These are phyloP conservation scores for Botrytis paeoniae DNA, from an alignment of 2,329 filamentous ascomycete genomes.

Conservation along the genomic window DNA sequence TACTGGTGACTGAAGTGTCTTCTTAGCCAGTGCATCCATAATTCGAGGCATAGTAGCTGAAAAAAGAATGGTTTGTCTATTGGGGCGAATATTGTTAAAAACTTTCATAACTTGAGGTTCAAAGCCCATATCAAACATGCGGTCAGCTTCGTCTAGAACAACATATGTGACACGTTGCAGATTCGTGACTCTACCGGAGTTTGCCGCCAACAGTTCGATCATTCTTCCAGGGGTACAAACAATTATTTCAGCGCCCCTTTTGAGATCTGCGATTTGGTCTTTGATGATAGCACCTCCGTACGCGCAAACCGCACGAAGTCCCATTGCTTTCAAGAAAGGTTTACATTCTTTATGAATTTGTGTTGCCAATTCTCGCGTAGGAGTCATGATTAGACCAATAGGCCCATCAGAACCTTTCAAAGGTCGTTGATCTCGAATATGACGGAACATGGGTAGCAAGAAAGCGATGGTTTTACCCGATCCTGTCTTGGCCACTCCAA, in stretches of 20 bases:
- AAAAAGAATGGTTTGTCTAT: slow-evolving; percentile 91
- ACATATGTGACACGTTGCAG: slow-evolving; percentile 86
- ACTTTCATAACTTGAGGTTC: slow-evolving; percentile 98
- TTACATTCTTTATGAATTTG: slow-evolving; percentile 96
- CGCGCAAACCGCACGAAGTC: slow-evolving; percentile 82
- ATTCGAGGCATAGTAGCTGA: slow-evolving; percentile 94
- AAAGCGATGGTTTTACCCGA: slow-evolving; percentile 98
- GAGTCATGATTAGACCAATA: slow-evolving; percentile 84
- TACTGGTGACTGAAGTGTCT: slow-evolving; percentile 78
- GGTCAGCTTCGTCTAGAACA: slow-evolving; percentile 93
- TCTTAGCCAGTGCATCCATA: slow-evolving; percentile 86
- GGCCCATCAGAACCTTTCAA: slow-evolving; percentile 83
- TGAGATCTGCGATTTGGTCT: slow-evolving; percentile 94
- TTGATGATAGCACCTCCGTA: slow-evolving; percentile 96
- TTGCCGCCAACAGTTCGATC: slow-evolving; percentile 91
- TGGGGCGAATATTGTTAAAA: slow-evolving; percentile 83
- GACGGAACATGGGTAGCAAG: slow-evolving; percentile 92
- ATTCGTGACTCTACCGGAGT: slow-evolving; percentile 91
- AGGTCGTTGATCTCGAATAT: slow-evolving; percentile 89
- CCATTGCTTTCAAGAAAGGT: slow-evolving; percentile 84
- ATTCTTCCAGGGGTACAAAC: slow-evolving; percentile 93
- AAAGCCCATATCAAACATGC: slow-evolving; percentile 99
- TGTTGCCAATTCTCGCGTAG: slow-evolving; percentile 87
- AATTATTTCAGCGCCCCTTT: slow-evolving; percentile 90
- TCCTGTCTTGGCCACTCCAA: slow-evolving; percentile 95